A percentile compares a stretch with the other conserved stretches of the same genome.
Evolutionary conservation across 306 rosid species (phyloP).

Genomic region (Luffa acutangula): DNA sequence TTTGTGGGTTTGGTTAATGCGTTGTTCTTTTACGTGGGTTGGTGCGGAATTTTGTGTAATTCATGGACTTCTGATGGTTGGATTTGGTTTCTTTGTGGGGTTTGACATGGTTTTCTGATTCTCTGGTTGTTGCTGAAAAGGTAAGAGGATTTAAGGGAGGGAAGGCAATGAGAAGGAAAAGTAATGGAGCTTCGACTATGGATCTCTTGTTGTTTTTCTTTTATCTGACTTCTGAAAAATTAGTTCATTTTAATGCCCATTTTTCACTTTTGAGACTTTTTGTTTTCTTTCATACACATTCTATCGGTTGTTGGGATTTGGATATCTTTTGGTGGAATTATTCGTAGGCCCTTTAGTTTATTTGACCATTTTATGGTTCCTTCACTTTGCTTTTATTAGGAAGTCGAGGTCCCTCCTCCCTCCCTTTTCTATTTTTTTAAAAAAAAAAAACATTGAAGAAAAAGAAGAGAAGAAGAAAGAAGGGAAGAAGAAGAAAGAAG

Average conservation of each 20-base stretch:
- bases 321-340: not conserved
- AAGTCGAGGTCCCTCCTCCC: too few relatives aligned
- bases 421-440: too few relatives aligned
- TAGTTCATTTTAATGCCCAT: not conserved
- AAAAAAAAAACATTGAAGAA: too few relatives aligned
- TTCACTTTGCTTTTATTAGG: not conserved
- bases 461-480: too few relatives aligned
- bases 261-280: not conserved
- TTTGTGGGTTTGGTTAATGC: not conserved
- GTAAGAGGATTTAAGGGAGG: not conserved
- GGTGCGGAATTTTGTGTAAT: not conserved
- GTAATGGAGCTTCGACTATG: not conserved
- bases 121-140: not conserved
- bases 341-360: not conserved
- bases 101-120: not conserved
- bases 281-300: not conserved
- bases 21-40: not conserved
- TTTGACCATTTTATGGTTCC: not conserved
- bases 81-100: conserved; percentile 7
- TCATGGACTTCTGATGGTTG: not conserved
- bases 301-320: not conserved
- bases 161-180: not conserved
- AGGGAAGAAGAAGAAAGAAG: too few relatives aligned
- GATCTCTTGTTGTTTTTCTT: not conserved
- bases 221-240: not conserved